phyloP scores from a whole-genome alignment of 2,329 filamentous ascomycete genomes.

The Fusarium sarcochroum region DNA sequence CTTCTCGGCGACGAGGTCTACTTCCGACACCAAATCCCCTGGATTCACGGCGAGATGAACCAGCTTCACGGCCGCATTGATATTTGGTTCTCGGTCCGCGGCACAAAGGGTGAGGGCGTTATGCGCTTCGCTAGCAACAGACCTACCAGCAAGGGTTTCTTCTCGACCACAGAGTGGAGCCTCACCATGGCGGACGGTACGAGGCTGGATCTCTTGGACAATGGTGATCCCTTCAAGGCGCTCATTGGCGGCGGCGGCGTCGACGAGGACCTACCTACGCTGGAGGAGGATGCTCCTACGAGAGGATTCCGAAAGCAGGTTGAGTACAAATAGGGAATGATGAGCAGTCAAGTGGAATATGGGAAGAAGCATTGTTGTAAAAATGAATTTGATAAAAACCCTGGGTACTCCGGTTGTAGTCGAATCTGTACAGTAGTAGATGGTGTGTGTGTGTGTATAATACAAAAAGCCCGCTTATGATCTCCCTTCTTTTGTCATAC shows the following conservation, averaged over 20 bases:
- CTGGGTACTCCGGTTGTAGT: conserved; percentile 46
- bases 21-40: conserved; percentile 83
- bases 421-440: conserved; percentile 51
- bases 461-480: conserved; percentile 55
- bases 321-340: conserved; percentile 47
- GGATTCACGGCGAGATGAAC: conserved; percentile 91
- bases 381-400: conserved; percentile 39
- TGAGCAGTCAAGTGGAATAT: conserved; percentile 3
- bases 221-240: conserved; percentile 76
- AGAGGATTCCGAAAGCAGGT: conserved; percentile 68
- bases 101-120: conserved; percentile 76
- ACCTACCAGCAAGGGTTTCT: conserved; percentile 71
- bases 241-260: conserved; percentile 61
- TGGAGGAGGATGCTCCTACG: conserved; percentile 55
- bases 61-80: conserved; percentile 93
- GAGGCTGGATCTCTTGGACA: conserved; percentile 81
- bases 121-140: conserved; percentile 87
- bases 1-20: conserved; percentile 90
- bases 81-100: conserved; percentile 88
- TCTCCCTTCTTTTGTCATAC: conserved; percentile 45
- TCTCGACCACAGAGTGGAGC: conserved; percentile 93
- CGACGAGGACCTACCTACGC: conserved; percentile 56
- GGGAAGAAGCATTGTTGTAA: conserved; percentile 13
- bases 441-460: conserved; percentile 55
- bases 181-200: conserved; percentile 74